Evolutionary conservation across 306 rosid species (phyloP), one percentile per base, ranked within the genome.

Genomic region (Gastrolobium bilobum): DNA sequence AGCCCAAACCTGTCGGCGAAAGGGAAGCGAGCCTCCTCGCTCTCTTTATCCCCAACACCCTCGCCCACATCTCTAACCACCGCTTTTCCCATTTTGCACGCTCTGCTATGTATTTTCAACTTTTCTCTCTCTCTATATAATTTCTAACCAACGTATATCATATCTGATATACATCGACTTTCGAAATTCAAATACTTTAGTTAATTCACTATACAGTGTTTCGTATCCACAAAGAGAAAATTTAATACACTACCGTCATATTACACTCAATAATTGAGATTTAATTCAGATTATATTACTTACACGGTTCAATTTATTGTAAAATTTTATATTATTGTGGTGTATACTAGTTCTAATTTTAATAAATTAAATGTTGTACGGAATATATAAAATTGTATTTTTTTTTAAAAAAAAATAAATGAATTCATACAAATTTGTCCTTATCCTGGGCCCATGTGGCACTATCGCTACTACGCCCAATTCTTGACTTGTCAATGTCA

Each of bases 21-120:
- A 61, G 83, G 86, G 86, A 78, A 68, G 77, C 86, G 63, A 77
- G 71, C 79, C 79, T 71, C 79, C 14, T 83, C 83, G 67, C 68
- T 72, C 83, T 78, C 86, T 83, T 64, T 65, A 73, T 65, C 52
- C 80, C 83, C 83, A 78, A 72, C 86, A 83, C 48, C 0, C 38
- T 26, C 20, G 4, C 48, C 40, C 34, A 43, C 43, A 13, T 34
- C 65, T 48, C 66, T 43, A 80, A 35, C 79, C 61, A 79, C 50
- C 30, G 3, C 77, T 39, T 47, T 75, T 68, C 66, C 33, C 46
- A 9, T 67, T 54, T 31, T 42, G 2, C 67, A 54, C 10, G 8
- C 53, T 39, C 64, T 51, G 11, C 30, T 11, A 2, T 61, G 47
- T 44, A 60, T 29, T 43, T 7, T 3, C 42, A 39, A 6, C n/a